These are phyloP conservation scores for Aspergillus quadricinctus DNA, from an alignment of 2,329 filamentous ascomycete genomes.

Conservation along the genomic window DNA sequence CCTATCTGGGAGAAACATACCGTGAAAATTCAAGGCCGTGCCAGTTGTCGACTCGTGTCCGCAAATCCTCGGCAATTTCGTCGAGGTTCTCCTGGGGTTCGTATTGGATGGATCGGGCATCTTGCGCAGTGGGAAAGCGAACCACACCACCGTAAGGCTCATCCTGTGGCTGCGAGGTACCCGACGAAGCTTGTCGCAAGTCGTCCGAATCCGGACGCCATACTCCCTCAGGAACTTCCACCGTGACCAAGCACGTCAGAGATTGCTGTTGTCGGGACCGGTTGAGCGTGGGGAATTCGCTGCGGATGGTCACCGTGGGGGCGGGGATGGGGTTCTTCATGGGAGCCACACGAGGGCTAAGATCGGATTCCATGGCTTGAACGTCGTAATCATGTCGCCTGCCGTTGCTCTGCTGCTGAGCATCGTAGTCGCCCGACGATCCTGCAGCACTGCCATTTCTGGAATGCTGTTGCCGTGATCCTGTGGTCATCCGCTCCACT, in stretches of 20 bases:
- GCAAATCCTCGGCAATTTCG: constrained; percentile 79
- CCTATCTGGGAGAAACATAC: constrained; percentile 38
- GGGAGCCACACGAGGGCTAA: constrained; percentile 63
- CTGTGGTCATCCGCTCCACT: constrained; percentile 43
- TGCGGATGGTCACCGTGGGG: constrained; percentile 88
- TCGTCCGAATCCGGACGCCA: constrained; percentile 86
- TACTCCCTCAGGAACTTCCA: constrained; percentile 89
- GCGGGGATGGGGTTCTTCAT: constrained; percentile 83
- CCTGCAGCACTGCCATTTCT: constrained; percentile 73
- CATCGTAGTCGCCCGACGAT: constrained; percentile 78
- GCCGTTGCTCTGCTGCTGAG: constrained; percentile 60
- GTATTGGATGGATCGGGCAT: constrained; percentile 62
- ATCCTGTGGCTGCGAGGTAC: constrained; percentile 43
- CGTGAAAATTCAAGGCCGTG: constrained; percentile 89
- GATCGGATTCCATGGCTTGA: constrained; percentile 87
- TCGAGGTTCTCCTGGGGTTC: constrained; percentile 74
- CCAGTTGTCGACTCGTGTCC: constrained; percentile 94
- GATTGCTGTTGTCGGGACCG: constrained; percentile 91
- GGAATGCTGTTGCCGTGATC: constrained; percentile 51
- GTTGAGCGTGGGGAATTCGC: constrained; percentile 92
- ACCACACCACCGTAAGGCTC: constrained; percentile 54
- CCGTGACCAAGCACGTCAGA: constrained; percentile 85
- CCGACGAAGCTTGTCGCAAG: constrained; percentile 52
- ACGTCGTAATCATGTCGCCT: constrained; percentile 91
- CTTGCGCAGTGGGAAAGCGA: constrained; percentile 39